A percentile compares a stretch with the other conserved stretches of the same genome.
phyloP scores from a whole-genome alignment of 2,329 filamentous ascomycete species.

The Exutisphaerella laricina region DNA sequence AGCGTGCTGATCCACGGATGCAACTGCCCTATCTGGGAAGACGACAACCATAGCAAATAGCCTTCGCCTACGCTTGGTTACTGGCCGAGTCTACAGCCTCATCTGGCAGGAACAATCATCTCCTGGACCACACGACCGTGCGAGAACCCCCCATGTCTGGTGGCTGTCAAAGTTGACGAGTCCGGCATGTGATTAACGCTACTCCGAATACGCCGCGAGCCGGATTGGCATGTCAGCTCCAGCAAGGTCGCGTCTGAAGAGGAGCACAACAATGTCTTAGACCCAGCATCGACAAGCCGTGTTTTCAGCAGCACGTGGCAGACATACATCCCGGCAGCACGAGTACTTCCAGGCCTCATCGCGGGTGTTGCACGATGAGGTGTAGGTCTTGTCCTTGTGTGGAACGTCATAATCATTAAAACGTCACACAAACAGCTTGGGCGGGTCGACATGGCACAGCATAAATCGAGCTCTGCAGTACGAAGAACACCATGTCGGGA shows the following conservation, averaged over 20 bases:
- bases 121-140: no score
- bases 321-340: neutral
- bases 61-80: no score
- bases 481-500: neutral
- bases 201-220: no score
- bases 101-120: no score
- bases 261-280: neutral
- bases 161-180: no score
- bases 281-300: neutral
- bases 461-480: neutral
- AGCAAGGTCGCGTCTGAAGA: no score
- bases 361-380: neutral
- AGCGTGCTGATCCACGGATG: conserved; percentile 5
- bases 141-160: no score
- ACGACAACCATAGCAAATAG: neutral
- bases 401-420: neutral
- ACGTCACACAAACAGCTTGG: neutral
- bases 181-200: no score
- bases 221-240: no score
- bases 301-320: neutral
- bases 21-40: conserved; percentile 9
- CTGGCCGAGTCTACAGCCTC: neutral
- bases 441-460: neutral
- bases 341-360: neutral
- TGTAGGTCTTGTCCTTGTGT: neutral